These are phyloP conservation scores for Phytophthora vignae DNA, from an alignment of 352 stramenopile species.

Conservation along the genomic window DNA sequence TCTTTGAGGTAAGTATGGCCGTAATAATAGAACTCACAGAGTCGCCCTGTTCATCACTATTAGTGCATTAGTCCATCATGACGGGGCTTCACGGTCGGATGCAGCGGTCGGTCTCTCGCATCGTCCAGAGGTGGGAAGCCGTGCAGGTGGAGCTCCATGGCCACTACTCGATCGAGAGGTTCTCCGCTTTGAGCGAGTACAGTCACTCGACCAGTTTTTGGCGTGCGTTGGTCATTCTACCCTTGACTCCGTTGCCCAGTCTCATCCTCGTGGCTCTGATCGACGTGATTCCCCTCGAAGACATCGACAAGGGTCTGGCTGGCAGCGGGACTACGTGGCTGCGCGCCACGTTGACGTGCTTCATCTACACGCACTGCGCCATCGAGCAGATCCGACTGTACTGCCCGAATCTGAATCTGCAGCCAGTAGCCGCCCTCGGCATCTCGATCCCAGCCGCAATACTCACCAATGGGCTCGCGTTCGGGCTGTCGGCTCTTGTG, in stretches of 20 bases:
- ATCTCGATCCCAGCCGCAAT: constrained; percentile 26
- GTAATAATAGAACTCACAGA: background rate
- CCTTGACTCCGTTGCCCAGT: constrained; percentile 20
- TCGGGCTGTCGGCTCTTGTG: constrained; percentile 7
- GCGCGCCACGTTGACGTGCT: constrained; percentile 10
- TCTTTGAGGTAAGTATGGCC: background rate
- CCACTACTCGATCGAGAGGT: constrained; percentile 24
- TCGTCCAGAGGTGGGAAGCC: constrained; percentile 33
- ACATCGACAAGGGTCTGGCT: constrained; percentile 2
- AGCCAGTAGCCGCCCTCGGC: background rate
- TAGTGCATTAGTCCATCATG: background rate
- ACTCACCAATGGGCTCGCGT: constrained; percentile 11
- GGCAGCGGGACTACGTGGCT: constrained; percentile 23
- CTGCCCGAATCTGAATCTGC: constrained; percentile 24
- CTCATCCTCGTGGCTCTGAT: constrained; percentile 22
- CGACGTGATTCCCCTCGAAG: constrained; percentile 25
- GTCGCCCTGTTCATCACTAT: no score
- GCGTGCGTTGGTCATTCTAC: constrained; percentile 6
- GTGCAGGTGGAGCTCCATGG: constrained; percentile 36
- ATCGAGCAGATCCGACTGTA: constrained; percentile 36
- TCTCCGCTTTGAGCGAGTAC: constrained; percentile 21
- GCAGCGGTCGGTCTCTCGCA: constrained; percentile 1
- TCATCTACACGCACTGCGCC: constrained; percentile 32
- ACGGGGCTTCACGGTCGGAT: constrained; percentile 1
- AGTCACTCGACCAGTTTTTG: constrained; percentile 7